phyloP scores from a whole-genome alignment of 371 early-diverging fungal species.

The Encephalitozoon intestinalis region DNA sequence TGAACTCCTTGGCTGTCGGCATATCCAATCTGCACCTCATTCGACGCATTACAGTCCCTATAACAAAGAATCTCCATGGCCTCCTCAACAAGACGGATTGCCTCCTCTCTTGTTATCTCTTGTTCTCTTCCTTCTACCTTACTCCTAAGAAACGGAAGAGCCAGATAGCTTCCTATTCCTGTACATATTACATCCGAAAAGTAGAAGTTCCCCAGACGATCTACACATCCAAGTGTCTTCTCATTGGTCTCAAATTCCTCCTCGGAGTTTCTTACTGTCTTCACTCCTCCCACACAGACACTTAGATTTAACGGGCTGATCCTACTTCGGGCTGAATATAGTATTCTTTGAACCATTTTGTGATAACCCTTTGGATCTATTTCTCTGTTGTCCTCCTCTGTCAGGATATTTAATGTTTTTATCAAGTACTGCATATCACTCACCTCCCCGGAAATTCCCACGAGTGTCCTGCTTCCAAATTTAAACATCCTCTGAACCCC shows the following conservation, averaged over 20 bases:
- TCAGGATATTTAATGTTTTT: constrained; percentile 70
- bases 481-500: constrained; percentile 73
- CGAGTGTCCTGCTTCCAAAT: constrained; percentile 71
- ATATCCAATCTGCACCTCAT: constrained; percentile 66
- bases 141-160: constrained; percentile 82
- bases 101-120: constrained; percentile 72
- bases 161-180: constrained; percentile 85
- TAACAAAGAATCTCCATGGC: constrained; percentile 85
- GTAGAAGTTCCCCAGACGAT: constrained; percentile 86
- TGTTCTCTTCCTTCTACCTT: constrained; percentile 4
- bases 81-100: constrained; percentile 73
- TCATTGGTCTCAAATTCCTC: too few relatives aligned
- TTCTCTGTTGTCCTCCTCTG: constrained; percentile 63
- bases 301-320: constrained; percentile 88
- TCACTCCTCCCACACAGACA: constrained; percentile 76
- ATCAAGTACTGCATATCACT: constrained; percentile 81
- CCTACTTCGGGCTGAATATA: constrained; percentile 83
- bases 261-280: too few relatives aligned
- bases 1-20: constrained; percentile 4
- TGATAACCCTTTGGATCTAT: constrained; percentile 49
- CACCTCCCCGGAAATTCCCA: constrained; percentile 80
- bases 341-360: constrained; percentile 63
- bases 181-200: constrained; percentile 80
- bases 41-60: constrained; percentile 84
- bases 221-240: constrained; percentile 83